Conservation (phyloP, 495 filamentous ascomycete species). For the Hypoxylon subgilvum region DNA sequence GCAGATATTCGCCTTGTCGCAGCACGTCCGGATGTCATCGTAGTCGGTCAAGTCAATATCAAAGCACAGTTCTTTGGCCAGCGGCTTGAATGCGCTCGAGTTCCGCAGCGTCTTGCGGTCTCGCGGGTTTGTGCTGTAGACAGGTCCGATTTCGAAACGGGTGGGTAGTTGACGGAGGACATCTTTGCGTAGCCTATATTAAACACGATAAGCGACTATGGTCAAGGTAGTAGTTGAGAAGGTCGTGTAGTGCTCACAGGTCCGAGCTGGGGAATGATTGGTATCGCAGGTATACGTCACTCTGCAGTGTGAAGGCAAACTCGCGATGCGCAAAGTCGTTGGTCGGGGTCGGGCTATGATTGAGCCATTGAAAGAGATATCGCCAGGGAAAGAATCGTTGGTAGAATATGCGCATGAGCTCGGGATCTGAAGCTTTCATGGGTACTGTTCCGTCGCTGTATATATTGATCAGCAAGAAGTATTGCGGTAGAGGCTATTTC, state of each 20-base stretch:
- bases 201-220: constrained; percentile 9
- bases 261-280: constrained; percentile 87
- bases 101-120: constrained; percentile 90
- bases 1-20: constrained; percentile 90
- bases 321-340: constrained; percentile 91
- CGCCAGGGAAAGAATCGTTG: constrained; percentile 95
- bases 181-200: constrained; percentile 80
- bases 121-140: constrained; percentile 90
- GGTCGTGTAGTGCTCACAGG: constrained; percentile 59
- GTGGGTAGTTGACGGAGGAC: constrained; percentile 83
- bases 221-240: neutral
- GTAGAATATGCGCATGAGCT: constrained; percentile 89
- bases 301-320: constrained; percentile 89
- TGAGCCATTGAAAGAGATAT: constrained; percentile 96
- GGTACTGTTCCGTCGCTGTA: constrained; percentile 24
- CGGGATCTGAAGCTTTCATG: constrained; percentile 66
- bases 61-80: constrained; percentile 92
- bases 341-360: constrained; percentile 84
- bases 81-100: constrained; percentile 70
- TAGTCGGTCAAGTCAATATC: constrained; percentile 99
- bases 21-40: constrained; percentile 94
- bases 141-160: constrained; percentile 96
- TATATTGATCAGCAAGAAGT: constrained; percentile 8
- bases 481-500: neutral
- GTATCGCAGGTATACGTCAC: constrained; percentile 90